Evolutionary conservation across 2,329 filamentous ascomycete genomes (phyloP), one percentile per base, ranked within the genome.

Genomic region (Aspergillus glaucus): DNA sequence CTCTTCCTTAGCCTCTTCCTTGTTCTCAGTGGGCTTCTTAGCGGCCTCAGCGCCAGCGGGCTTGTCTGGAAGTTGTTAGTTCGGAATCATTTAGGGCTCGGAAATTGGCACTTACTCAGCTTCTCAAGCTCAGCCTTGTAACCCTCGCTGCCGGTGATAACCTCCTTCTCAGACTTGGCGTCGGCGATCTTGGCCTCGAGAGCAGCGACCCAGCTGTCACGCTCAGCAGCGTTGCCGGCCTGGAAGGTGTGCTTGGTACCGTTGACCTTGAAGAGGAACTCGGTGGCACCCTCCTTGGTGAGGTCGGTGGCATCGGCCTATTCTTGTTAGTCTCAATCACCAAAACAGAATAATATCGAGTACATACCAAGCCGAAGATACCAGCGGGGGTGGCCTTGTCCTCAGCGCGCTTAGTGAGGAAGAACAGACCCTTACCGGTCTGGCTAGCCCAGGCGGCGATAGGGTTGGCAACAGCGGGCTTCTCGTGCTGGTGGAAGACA

Each of bases 171-270:
- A 62, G 86, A 85, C 80, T 93, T 94, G 63, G 89, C 91, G 75
- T 95, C 89, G 45, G 84, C 79, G 46, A 87, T 81, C 78, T 91
- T 88, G 64, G 80, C 75, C 80, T 93, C 91, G 59, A 95, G 71
- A 64, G 91, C 86, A 54, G 83, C 75, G 62, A 95, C 82, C 93
- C 93, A 97, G 79, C 87, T 88, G 72, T 95, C 89, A 67, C 92
- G 90, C 75, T 96, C 90, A 51, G 82, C 76, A 44, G 80, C 62
- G 62, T 66, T 85, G 62, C 76, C 64, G 50, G 92, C 88, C 81
- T 96, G 92, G 80, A 98, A 95, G 52, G 81, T 81, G 80, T 96
- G 90, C 83, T 95, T 95, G 75, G 94, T 86, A 60, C 86, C 87
- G 73, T 86, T 84, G 66, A 87, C 75, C 67, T 85, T 88, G 78